These are phyloP conservation scores for Apostasia shenzhenica DNA, from an alignment of 106 monocot species.

Conservation along the genomic window DNA sequence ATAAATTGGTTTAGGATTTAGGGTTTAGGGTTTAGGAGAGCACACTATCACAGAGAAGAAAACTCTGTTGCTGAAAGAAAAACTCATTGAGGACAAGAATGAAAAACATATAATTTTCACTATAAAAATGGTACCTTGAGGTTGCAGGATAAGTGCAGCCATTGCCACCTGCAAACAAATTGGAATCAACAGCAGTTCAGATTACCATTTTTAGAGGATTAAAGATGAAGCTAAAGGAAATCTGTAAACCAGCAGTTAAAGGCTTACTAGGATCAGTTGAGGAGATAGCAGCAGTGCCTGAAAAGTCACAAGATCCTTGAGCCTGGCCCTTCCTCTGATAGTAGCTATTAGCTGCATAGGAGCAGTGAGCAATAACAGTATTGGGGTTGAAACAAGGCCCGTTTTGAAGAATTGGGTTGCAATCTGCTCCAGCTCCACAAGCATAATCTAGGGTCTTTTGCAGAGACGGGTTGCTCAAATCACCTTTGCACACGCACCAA, in stretches of 20 bases:
- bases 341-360: conserved; percentile 68
- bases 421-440: conserved; percentile 61
- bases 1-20: background rate
- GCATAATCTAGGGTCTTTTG: conserved; percentile 61
- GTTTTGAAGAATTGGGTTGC: conserved; percentile 25
- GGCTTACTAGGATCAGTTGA: conserved; percentile 36
- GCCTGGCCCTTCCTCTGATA: conserved; percentile 51
- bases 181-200: background rate
- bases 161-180: conserved; percentile 12
- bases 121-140: conserved; percentile 12
- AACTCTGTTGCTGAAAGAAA: background rate
- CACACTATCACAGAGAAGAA: background rate
- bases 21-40: background rate
- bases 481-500: conserved; percentile 55
- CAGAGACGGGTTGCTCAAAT: conserved; percentile 13
- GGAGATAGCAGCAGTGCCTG: conserved; percentile 34
- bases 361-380: conserved; percentile 44
- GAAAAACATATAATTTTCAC: background rate
- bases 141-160: conserved; percentile 31
- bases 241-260: background rate
- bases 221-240: background rate
- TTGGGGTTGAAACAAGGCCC: conserved; percentile 48
- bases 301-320: conserved; percentile 36
- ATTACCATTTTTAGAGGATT: background rate
- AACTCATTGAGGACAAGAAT: background rate